Evolutionary conservation across 2,329 filamentous ascomycete species (phyloP).

Genomic region (Macroventuria anomochaeta): DNA sequence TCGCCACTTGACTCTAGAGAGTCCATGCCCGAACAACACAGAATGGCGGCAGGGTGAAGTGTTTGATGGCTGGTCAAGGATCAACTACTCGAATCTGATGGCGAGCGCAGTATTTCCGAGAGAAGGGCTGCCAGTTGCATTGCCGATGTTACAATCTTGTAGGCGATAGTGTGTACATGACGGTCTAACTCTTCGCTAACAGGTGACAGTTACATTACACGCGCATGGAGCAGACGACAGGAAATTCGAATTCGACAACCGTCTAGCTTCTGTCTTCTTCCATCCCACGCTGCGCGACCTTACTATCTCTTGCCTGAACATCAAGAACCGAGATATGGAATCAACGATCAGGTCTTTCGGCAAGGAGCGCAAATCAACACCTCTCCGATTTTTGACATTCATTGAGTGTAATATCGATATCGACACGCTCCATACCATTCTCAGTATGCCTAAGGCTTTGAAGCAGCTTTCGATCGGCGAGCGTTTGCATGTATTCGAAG

Average conservation of each 20-base stretch:
- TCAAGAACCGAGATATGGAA: slow-evolving; percentile 26
- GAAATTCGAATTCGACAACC: slow-evolving; percentile 37
- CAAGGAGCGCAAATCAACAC: slow-evolving; percentile 33
- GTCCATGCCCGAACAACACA: slow-evolving; percentile 46
- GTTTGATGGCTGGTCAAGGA: slow-evolving; percentile 40
- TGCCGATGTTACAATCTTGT: slow-evolving; percentile 44
- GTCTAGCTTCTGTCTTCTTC: slow-evolving; percentile 38
- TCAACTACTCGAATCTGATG: slow-evolving; percentile 43
- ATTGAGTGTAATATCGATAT: slow-evolving; percentile 48
- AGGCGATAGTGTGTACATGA: slow-evolving; percentile 11
- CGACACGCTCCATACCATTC: slow-evolving; percentile 32
- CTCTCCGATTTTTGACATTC: slow-evolving; percentile 41
- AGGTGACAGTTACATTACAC: slow-evolving; percentile 39
- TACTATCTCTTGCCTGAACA: slow-evolving; percentile 44
- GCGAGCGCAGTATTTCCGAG: slow-evolving; percentile 32
- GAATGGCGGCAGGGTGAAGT: slow-evolving; percentile 31
- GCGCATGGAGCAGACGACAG: slow-evolving; percentile 36
- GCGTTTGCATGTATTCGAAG: slow-evolving; percentile 37
- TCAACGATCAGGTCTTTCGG: slow-evolving; percentile 12
- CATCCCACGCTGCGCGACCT: slow-evolving; percentile 43
- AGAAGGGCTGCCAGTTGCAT: slow-evolving; percentile 15
- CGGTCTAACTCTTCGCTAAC: slow-evolving; percentile 14
- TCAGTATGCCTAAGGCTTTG: slow-evolving; percentile 43
- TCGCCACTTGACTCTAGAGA: slow-evolving; percentile 42
- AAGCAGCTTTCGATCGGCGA: slow-evolving; percentile 44